Evolutionary conservation across 2,329 filamentous ascomycete genomes (phyloP), one percentile per base, ranked within the genome.

Genomic region (Rhytidhysteron rufulum): DNA sequence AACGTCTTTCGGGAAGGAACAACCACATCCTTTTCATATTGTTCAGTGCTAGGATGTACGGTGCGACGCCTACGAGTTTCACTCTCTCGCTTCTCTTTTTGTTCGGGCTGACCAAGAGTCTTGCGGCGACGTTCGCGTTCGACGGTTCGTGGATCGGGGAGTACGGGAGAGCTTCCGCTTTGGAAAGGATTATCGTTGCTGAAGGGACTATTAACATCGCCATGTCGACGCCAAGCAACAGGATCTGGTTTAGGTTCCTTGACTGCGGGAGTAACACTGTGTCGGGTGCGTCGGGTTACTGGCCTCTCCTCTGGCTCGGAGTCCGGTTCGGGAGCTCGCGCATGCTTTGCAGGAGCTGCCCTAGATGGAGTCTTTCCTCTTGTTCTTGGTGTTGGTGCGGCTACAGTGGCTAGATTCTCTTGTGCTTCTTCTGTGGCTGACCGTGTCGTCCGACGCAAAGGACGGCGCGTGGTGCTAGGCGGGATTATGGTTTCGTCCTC

Each of bases 161-260:
- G 47, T 4, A 76, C 66, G 2, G 87, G 83, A 8, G 87, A 85
- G 63, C 83, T 86, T 30, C 88, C 85, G 58, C 86, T 87, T 63
- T 97, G 91, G 60, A 97, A 97, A 0, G 91, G 90, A 56, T 97
- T 97, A 39, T 96, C 88, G 51, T 83, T 78, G 2, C 85, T 88
- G 65, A 97, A 97, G 22, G 86, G 83, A 54, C 76, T 85, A 24
- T 78, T 76, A 5, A 51, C 48, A 3, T 77, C 74, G 7, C 55
- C 58, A 19, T 57, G 47, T n/a, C 51, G 53, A 40, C 58, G 56
- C 54, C 62, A 66, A 38, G 71, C 65, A 37, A 76, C 73, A 43
- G 86, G 81, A 10, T 68, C 65, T 2, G 60, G 55, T 15, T 66
- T 62, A 31, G 73, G 68, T 8, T 67, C 55, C 47, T 75, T 77